These are phyloP conservation scores for Camellia sinensis DNA, from an alignment of 148 eudicot species.

Conservation along the genomic window DNA sequence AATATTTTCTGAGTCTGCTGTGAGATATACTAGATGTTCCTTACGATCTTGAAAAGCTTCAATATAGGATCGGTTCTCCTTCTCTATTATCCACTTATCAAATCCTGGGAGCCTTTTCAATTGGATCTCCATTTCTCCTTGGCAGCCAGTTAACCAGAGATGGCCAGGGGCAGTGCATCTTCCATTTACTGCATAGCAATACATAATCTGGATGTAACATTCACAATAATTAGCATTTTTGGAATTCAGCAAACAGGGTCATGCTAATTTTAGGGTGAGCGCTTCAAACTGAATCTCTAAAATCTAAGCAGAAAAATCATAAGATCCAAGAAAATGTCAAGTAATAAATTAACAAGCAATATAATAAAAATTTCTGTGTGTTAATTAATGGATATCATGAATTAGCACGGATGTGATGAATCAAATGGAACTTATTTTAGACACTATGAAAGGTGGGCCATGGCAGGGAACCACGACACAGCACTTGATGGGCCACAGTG, in stretches of 20 bases:
- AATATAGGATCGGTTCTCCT: conserved; percentile 62
- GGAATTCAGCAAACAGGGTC: neutral
- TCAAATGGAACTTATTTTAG: neutral
- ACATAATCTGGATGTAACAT: conserved; percentile 64
- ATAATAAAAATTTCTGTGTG: neutral
- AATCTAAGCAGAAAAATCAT: neutral
- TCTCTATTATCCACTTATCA: conserved; percentile 85
- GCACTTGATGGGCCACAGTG: neutral
- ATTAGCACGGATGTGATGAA: neutral
- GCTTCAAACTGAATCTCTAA: neutral
- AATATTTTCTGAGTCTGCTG: conserved; percentile 82
- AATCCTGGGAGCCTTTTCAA: conserved; percentile 70
- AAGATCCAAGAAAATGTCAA: neutral
- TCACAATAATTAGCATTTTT: conserved; percentile 8
- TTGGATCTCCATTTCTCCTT: conserved; percentile 64
- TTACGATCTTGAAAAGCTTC: conserved; percentile 69
- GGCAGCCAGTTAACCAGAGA: conserved; percentile 85
- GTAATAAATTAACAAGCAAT: neutral
- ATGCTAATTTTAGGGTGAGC: neutral
- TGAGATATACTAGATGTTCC: conserved; percentile 77
- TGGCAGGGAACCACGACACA: neutral
- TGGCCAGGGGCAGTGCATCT: conserved; percentile 64
- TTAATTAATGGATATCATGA: neutral
- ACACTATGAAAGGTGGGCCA: neutral
- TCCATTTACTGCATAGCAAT: conserved; percentile 85